Evolutionary conservation across 768 basidiomycete genomes (phyloP).

Genomic region (Calocybe cyanea): DNA sequence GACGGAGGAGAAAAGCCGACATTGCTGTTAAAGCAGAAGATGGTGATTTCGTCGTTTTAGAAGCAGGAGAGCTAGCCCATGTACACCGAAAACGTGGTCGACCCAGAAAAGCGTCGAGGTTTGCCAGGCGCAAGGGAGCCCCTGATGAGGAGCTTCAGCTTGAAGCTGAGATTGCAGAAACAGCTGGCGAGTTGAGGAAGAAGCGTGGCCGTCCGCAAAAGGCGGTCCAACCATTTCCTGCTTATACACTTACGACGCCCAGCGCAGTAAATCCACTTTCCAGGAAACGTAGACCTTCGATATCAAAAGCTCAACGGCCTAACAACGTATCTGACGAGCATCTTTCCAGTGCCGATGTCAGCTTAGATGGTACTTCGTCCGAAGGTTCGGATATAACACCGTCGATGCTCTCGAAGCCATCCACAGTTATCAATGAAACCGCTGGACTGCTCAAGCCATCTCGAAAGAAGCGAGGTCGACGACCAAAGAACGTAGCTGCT

Average conservation of each 20-base stretch:
- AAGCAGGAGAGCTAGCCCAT: slow-evolving; percentile 15
- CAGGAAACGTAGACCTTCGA: background rate
- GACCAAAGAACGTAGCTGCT: slow-evolving; percentile 3
- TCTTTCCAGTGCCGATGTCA: slow-evolving; percentile 7
- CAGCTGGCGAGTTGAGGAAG: background rate
- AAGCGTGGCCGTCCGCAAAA: background rate
- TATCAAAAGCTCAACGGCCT: no score
- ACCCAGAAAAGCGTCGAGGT: slow-evolving; percentile 12
- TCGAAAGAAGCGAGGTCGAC: slow-evolving; percentile 10
- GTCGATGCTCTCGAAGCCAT: background rate
- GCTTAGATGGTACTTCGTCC: slow-evolving; percentile 1
- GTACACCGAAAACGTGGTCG: slow-evolving; percentile 22
- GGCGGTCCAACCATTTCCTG: background rate
- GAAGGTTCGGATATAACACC: slow-evolving; percentile 1
- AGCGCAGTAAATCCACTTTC: background rate
- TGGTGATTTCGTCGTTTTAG: no score
- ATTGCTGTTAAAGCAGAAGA: no score
- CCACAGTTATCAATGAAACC: background rate
- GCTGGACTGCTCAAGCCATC: background rate
- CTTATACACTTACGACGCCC: background rate
- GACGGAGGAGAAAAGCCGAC: no score
- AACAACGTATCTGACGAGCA: background rate
- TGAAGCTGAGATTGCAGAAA: background rate
- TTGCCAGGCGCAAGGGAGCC: no score
- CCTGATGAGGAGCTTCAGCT: no score